Evolutionary conservation across 495 filamentous ascomycete genomes (phyloP), one percentile per base, ranked within the genome.

Genomic region (Cenococcum geophilum): DNA sequence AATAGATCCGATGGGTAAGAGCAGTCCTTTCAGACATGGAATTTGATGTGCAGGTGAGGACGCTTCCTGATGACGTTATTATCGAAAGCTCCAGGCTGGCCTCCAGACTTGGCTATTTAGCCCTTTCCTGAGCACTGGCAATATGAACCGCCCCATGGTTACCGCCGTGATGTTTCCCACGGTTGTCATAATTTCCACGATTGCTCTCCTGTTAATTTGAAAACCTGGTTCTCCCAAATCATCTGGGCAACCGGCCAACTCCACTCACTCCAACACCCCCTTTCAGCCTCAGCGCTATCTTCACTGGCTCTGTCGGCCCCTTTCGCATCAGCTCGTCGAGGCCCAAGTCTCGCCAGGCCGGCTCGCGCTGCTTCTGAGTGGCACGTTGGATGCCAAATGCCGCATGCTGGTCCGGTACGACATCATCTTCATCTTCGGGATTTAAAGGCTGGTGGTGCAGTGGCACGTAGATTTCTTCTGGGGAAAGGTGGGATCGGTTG

Each of bases 371-470:
- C 50, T 54, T 62, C 76, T 88, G 84, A 63, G 85, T 96, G 0
- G 92, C 93, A 66, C 91, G 83, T 67, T 87, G 82, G 68, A 98
- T 97, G 1, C 93, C 93, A 75, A 96, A 98, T 5, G 93, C 93
- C 1, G 93, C 92, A 74, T 98, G 93, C 77, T 96, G 91, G 69
- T 97, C 91, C 0, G 93, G 93, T 11, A 98, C 92, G 4, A 98
- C 72, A 61, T 97, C 93, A 68, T 98, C 93, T 75, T 98, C 93
- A 71, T 98, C 93, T 75, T 97, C 93, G 0, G 93, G 93, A 74
- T 97, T 97, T 51, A 91, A 79, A 0, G 93, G 93, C 73, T 95
- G 91, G 73, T 91, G 84, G 59, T 97, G 89, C 1, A 88, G 87
- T 8, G 88, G 83, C 4, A 98, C 88, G 77, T 91, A 91, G 73